Percentiles rank a stretch among this genome's conserved stretches.
Evolutionary conservation across 371 early-diverging fungal genomes (phyloP).

Genomic region (Apophysomyces sp.): DNA sequence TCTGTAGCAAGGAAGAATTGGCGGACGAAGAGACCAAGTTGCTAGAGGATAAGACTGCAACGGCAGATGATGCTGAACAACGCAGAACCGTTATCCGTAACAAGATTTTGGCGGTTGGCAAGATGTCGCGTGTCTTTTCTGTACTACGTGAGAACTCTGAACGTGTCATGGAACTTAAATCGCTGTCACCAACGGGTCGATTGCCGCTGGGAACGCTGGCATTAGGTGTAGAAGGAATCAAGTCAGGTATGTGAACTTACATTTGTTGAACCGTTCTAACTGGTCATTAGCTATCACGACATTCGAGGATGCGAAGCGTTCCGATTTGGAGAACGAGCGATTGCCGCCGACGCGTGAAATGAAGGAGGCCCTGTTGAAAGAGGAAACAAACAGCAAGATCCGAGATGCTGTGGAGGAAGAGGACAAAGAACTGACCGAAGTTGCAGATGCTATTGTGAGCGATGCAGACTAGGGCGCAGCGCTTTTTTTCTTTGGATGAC

Average conservation of each 20-base stretch:
- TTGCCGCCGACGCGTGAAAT: conserved; percentile 80
- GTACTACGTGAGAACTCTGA: conserved; percentile 90
- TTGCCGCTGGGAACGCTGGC: conserved; percentile 87
- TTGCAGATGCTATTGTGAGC: conserved; percentile 47
- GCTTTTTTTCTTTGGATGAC: no score
- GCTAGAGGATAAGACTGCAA: conserved; percentile 9
- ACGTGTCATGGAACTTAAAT: conserved; percentile 90
- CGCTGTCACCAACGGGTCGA: conserved; percentile 75
- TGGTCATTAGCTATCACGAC: conserved; percentile 85
- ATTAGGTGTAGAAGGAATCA: conserved; percentile 89
- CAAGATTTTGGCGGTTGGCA: conserved; percentile 92
- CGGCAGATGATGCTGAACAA: conserved; percentile 55
- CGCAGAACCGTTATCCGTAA: conserved; percentile 78
- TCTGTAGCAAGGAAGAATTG: conserved; percentile 81
- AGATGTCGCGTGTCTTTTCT: conserved; percentile 86
- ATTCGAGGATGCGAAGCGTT: conserved; percentile 89
- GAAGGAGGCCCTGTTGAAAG: conserved; percentile 44
- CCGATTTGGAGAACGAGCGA: conserved; percentile 90
- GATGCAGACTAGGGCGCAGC: conserved; percentile 28
- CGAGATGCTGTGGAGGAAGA: conserved; percentile 51
- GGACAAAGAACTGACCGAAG: conserved; percentile 40
- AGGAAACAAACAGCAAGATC: conserved; percentile 48
- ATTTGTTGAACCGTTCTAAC: background rate
- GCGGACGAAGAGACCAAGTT: conserved; percentile 51
- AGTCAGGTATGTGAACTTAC: conserved; percentile 50